phyloP scores from a whole-genome alignment of 179 eudicot species.

The Beta macrorhiza region DNA sequence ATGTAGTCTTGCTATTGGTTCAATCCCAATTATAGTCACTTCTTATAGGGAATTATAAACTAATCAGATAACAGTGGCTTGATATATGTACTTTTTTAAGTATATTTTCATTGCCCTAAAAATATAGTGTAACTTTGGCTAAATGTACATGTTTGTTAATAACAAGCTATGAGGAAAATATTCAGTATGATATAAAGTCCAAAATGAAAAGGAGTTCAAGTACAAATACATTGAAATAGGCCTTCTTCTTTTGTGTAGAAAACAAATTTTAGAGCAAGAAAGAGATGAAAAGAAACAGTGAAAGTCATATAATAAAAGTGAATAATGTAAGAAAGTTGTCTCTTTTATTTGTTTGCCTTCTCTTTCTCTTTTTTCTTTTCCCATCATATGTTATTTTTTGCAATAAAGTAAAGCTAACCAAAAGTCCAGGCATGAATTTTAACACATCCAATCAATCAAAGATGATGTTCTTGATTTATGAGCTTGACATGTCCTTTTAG shows the following conservation, averaged over 20 bases:
- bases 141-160: background rate
- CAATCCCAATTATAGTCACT: too few species aligned
- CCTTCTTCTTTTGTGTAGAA: background rate
- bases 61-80: too few species aligned
- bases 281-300: background rate
- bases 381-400: background rate
- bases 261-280: background rate
- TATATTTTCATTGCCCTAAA: background rate
- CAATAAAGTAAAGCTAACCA: background rate
- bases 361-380: background rate
- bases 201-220: background rate
- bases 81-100: too few species aligned
- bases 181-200: background rate
- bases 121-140: too few species aligned
- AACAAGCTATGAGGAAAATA: background rate
- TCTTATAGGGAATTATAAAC: too few species aligned
- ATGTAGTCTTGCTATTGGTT: too few species aligned
- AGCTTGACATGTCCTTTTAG: conserved; percentile 6
- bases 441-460: conserved; percentile 11
- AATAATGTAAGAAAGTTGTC: background rate
- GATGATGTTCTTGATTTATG: background rate
- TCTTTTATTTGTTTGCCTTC: too few species aligned
- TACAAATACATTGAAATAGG: conserved; percentile 3
- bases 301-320: background rate
- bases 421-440: background rate